Conservation (phyloP, 805 yeast species). For the Candida alai region DNA sequence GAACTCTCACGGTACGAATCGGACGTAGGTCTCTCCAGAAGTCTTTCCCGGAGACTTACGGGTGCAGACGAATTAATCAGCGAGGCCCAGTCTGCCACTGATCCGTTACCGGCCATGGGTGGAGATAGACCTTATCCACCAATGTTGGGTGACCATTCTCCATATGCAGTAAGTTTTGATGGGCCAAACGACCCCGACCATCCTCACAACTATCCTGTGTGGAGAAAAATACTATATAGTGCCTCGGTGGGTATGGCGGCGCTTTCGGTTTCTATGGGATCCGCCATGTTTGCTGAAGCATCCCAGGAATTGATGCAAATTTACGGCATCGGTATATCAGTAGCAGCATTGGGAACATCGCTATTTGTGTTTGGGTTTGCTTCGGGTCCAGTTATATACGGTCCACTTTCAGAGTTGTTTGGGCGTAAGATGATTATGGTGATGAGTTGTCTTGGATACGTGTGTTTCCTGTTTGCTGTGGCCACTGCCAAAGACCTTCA, state of each 20-base stretch:
- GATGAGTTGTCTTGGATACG: slow-evolving; percentile 35
- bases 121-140: slow-evolving; percentile 63
- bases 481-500: slow-evolving; percentile 80
- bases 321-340: slow-evolving; percentile 59
- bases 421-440: slow-evolving; percentile 42
- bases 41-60: slow-evolving; percentile 21
- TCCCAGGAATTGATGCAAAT: slow-evolving; percentile 43
- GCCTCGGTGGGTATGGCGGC: slow-evolving; percentile 31
- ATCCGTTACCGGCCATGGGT: slow-evolving; percentile 55
- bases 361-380: slow-evolving; percentile 91
- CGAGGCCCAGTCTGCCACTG: slow-evolving; percentile 19
- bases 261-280: slow-evolving; percentile 61
- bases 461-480: slow-evolving; percentile 52
- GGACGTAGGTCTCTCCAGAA: slow-evolving; percentile 18
- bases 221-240: slow-evolving; percentile 21
- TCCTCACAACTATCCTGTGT: slow-evolving; percentile 72
- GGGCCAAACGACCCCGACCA: slow-evolving; percentile 77
- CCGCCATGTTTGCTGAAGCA: slow-evolving; percentile 76
- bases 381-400: slow-evolving; percentile 87
- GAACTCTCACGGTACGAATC: slow-evolving; percentile 23
- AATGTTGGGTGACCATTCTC: slow-evolving; percentile 47
- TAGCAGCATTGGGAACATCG: slow-evolving; percentile 73
- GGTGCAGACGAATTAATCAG: slow-evolving; percentile 24
- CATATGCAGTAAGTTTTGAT: slow-evolving; percentile 66
- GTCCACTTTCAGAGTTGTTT: slow-evolving; percentile 26